Evolutionary conservation across 1,284 basidiomycete species (phyloP).

Genomic region (Malassezia sp.): DNA sequence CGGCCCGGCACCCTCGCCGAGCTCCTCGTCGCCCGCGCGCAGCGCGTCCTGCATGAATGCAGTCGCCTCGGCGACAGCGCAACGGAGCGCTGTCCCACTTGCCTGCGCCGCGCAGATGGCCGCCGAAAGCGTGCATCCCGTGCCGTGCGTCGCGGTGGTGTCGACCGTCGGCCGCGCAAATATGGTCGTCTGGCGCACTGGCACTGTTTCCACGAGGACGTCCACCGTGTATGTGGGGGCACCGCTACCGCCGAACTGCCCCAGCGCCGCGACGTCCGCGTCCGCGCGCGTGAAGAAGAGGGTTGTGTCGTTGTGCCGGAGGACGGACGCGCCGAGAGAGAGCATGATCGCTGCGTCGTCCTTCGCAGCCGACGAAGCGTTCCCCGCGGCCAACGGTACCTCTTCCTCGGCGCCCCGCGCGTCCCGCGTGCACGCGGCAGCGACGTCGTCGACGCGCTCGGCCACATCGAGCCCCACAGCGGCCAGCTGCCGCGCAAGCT

Average conservation of each 20-base stretch:
- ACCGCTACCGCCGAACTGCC: too few species aligned
- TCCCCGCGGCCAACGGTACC: too few species aligned
- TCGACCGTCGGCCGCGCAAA: constrained; percentile 28
- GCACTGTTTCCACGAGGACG: constrained; percentile 51
- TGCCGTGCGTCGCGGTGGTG: constrained; percentile 59
- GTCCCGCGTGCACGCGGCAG: too few species aligned
- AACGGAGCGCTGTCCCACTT: constrained; percentile 54
- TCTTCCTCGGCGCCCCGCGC: too few species aligned
- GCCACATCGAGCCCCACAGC: too few species aligned
- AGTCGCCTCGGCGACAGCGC: constrained; percentile 57
- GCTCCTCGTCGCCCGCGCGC: constrained; percentile 54
- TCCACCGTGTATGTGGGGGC: constrained; percentile 52
- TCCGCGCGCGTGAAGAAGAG: background rate
- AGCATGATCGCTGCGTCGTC: too few species aligned
- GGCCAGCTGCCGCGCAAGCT: too few species aligned
- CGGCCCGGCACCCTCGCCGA: constrained; percentile 72
- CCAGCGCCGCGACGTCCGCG: constrained; percentile 1
- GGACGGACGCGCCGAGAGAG: constrained; percentile 6
- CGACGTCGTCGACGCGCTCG: too few species aligned
- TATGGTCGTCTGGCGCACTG: constrained; percentile 14
- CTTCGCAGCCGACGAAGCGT: too few species aligned
- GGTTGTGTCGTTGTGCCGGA: background rate
- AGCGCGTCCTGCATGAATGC: constrained; percentile 69
- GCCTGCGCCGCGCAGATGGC: constrained; percentile 64
- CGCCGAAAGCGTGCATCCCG: constrained; percentile 80